A percentile compares a stretch with the other conserved stretches of the same genome.
Conservation (phyloP, 805 yeast species). For the Blastobotrys peoriensis region DNA sequence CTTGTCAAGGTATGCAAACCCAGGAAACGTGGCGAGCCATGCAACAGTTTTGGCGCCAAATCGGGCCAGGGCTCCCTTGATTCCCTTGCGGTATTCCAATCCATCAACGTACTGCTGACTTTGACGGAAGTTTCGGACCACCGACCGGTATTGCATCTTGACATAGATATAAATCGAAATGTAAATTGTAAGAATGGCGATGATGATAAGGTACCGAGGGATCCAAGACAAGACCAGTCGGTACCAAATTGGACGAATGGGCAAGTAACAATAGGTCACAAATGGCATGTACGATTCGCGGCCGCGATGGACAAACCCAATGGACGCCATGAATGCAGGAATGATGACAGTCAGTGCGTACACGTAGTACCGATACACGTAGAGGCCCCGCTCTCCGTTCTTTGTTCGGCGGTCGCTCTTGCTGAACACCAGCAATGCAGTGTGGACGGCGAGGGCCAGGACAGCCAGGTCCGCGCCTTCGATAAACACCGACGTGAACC, state of each 20-base stretch:
- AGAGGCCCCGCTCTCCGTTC: slow-evolving; percentile 70
- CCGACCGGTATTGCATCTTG: slow-evolving; percentile 28
- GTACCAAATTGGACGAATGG: slow-evolving; percentile 68
- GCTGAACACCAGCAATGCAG: slow-evolving; percentile 63
- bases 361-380: slow-evolving; percentile 48
- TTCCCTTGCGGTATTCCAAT: background rate
- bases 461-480: slow-evolving; percentile 88
- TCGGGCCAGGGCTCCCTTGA: slow-evolving; percentile 5
- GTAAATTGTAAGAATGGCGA: slow-evolving; percentile 59
- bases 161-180: slow-evolving; percentile 69
- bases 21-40: slow-evolving; percentile 15
- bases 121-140: slow-evolving; percentile 26
- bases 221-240: slow-evolving; percentile 72
- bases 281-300: slow-evolving; percentile 51
- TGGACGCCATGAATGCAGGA: slow-evolving; percentile 62
- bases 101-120: slow-evolving; percentile 18
- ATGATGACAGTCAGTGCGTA: slow-evolving; percentile 52
- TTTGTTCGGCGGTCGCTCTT: slow-evolving; percentile 42
- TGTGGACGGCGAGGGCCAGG: slow-evolving; percentile 74
- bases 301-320: slow-evolving; percentile 55
- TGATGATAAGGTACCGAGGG: slow-evolving; percentile 63
- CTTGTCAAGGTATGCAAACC: slow-evolving; percentile 15
- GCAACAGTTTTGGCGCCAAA: background rate
- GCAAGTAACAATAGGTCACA: slow-evolving; percentile 71
- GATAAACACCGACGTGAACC: slow-evolving; percentile 70